Percentiles rank a stretch among this genome's conserved stretches.
These are phyloP conservation scores for Malassezia arunalokei DNA, from an alignment of 1,284 basidiomycete species.

Conservation along the genomic window DNA sequence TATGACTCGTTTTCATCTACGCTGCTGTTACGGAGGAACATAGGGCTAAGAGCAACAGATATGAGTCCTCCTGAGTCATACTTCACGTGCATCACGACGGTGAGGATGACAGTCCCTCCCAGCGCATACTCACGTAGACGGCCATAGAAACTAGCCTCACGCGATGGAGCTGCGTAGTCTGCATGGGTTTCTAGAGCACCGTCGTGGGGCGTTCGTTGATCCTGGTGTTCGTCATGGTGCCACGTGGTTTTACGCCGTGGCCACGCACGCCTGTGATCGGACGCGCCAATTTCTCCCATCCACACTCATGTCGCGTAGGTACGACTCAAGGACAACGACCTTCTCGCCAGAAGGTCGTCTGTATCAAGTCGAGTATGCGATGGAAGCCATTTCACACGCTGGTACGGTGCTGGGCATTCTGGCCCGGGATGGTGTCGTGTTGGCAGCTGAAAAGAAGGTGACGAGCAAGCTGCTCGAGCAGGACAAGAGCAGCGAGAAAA, in stretches of 20 bases:
- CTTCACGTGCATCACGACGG: no score
- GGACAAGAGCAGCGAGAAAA: slow-evolving; percentile 83
- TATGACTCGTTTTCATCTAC: no score
- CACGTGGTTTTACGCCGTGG: slow-evolving; percentile 1
- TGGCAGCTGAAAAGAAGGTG: slow-evolving; percentile 99
- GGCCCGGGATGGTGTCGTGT: slow-evolving; percentile 77
- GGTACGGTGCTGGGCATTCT: slow-evolving; percentile 87
- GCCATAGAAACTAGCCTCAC: no score
- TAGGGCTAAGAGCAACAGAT: no score
- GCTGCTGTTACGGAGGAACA: no score
- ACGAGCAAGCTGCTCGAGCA: slow-evolving; percentile 94
- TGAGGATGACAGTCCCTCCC: no score
- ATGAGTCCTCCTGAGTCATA: no score
- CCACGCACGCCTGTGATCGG: neutral
- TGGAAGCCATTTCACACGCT: slow-evolving; percentile 96
- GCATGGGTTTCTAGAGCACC: no score
- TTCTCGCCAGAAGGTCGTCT: slow-evolving; percentile 47
- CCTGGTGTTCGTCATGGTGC: neutral
- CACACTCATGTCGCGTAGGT: slow-evolving; percentile 37
- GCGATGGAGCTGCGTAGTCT: no score
- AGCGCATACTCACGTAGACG: no score
- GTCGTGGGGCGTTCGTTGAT: no score
- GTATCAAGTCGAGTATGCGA: slow-evolving; percentile 82
- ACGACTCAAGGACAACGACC: slow-evolving; percentile 44
- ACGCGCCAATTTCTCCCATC: neutral